Conservation (phyloP, 331 rosid species). For the Ulmus americana region DNA sequence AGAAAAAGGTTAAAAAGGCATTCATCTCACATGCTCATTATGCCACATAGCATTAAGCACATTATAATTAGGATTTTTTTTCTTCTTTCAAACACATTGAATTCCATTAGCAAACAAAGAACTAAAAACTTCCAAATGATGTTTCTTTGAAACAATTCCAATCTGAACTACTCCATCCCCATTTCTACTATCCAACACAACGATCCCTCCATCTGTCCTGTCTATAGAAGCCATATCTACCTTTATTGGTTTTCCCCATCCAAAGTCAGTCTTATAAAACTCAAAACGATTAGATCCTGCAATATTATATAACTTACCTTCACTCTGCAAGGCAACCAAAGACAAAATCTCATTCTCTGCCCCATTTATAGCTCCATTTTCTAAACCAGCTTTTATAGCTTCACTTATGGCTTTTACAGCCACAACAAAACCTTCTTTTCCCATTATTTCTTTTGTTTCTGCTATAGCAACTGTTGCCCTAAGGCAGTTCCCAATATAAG, state of each 20-base stretch:
- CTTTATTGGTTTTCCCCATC: constrained; percentile 33
- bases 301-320: not conserved
- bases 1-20: too few relatives aligned
- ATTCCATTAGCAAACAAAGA: constrained; percentile 14
- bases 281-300: constrained; percentile 28
- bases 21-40: too few relatives aligned
- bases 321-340: not conserved
- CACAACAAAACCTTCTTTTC: constrained; percentile 23
- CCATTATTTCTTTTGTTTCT: constrained; percentile 3
- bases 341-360: constrained; percentile 4
- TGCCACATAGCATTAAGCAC: too few relatives aligned
- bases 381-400: constrained; percentile 4
- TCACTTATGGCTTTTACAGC: constrained; percentile 21
- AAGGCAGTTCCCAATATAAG: constrained; percentile 27
- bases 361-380: constrained; percentile 7
- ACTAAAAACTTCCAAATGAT: constrained; percentile 30
- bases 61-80: too few relatives aligned
- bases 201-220: constrained; percentile 15
- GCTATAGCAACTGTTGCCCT: not conserved
- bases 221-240: constrained; percentile 27
- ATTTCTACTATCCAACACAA: constrained; percentile 26
- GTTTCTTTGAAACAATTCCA: constrained; percentile 24
- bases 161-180: constrained; percentile 38
- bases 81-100: too few relatives aligned
- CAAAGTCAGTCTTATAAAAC: constrained; percentile 30